Evolutionary conservation across 2,329 filamentous ascomycete species (phyloP), one percentile per base, ranked within the genome.

Genomic region (Capronia coronata): DNA sequence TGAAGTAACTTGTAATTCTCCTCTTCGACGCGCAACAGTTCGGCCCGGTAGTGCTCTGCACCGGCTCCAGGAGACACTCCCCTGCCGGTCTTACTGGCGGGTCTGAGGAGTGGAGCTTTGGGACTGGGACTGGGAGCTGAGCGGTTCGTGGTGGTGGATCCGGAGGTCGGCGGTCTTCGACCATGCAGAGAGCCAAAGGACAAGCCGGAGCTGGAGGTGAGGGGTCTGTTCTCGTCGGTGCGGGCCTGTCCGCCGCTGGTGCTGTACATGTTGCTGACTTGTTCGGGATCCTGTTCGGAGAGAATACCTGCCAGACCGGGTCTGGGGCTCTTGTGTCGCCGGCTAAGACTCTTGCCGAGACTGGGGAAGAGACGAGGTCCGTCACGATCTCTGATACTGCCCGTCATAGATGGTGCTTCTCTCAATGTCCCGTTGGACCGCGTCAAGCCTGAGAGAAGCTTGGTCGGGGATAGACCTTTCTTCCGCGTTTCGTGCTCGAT

Each of bases 1-100:
- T 87, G 89, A 71, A 85, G 77, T 44, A 80, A 77, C 57, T 88
- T 86, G 49, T 61, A 59, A 43, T 61, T 61, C 43, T 61, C 55
- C 44, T 59, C 55, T 45, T 59, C 59, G 18, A 56, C 48, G 23
- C 50, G 54, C 50, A 59, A 46, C 18, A 61, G 73, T 45, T 49
- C 48, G 9, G 45, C 53, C 23, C 43, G 52, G 37, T 47, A 54
- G 32, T 58, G 52, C 43, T 61, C 58, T 9, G 55, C 22, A 4
- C 25, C 53, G n/a, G 35, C 23, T 25, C 16, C 37, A 14, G n/a
- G 18, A 1, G 43, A 32, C 37, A 30, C 14, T 37, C 30, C 34
- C n/a, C 11, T 29, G 44, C 14, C 21, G 22, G 16, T 29, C n/a
- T 46, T 44, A 13, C 37, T 46, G 37, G 14, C 21, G 45, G 34